Evolutionary conservation across 768 basidiomycete species (phyloP), one percentile per base, ranked within the genome.

Genomic region (Lactarius deliciosus): DNA sequence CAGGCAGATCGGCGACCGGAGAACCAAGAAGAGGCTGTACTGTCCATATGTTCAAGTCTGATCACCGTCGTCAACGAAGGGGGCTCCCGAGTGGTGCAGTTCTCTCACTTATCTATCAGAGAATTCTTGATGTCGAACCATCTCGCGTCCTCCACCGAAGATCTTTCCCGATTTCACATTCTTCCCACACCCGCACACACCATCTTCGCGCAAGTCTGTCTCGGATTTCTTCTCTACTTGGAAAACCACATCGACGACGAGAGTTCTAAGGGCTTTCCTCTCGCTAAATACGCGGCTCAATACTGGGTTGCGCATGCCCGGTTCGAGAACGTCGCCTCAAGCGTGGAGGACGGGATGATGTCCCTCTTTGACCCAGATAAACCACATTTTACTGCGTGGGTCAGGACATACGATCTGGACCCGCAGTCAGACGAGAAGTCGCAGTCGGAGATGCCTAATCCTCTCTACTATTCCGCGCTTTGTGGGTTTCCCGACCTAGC

Each of bases 321-420:
- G 32, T 60, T 60, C 32, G 28, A 50, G 45, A 15, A n/a, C n/a
- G 60, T 60, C n/a, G 45, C 60, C 13, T 47, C 45, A 22, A 20
- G 11, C 5, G 5, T 47, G 22, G 36, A 57, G 16, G 63, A 38
- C 1, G 56, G 25, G 25, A 30, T 64, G 22, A 11, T 28, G 36
- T 36, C 41, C 20, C 63, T 64, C 5, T 57, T 64, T 25, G 63
- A 64, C 30, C 20, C 9, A 7, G 56, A 64, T 34, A 57, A 47
- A 5, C 63, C 63, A 28, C 63, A 64, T 13, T 57, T 64, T 18
- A 5, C 43, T 5, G 30, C 32, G 18, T 57, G 63, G 63, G 22
- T 57, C 36, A 45, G 22, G 63, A 57, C 57, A 20, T 34, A 64
- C 40, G 40, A 63, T 30, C 13, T 8, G 25, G 43, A 64, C 10